Conservation (phyloP, 2,329 filamentous ascomycete species). For the Raffaelea deltoideospora region DNA sequence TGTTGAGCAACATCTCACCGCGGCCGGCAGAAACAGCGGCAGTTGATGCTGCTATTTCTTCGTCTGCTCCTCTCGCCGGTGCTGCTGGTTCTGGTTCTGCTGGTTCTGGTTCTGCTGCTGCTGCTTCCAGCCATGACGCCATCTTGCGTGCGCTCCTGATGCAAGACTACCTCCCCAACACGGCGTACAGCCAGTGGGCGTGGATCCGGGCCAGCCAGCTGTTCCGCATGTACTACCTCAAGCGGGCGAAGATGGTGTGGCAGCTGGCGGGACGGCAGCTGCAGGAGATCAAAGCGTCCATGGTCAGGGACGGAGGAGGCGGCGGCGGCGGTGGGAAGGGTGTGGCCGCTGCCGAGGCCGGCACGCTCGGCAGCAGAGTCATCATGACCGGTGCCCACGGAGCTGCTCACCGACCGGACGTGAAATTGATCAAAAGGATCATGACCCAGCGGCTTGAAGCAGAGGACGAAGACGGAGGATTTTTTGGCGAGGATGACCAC, state of each 20-base stretch:
- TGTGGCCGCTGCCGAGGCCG: too few relatives aligned
- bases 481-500: too few relatives aligned
- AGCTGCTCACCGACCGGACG: too few relatives aligned
- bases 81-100: too few relatives aligned
- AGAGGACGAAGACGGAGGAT: too few relatives aligned
- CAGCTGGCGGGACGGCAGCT: conserved; percentile 32
- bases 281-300: conserved; percentile 26
- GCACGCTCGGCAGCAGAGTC: conserved; percentile 13
- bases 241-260: conserved; percentile 24
- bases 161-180: conserved; percentile 11
- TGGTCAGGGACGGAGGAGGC: not conserved
- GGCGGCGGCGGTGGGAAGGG: conserved; percentile 4
- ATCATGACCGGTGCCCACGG: too few relatives aligned
- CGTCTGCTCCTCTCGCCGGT: not conserved
- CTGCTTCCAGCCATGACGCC: conserved; percentile 9
- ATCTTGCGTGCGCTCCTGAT: conserved; percentile 19
- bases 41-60: not conserved
- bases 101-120: too few relatives aligned
- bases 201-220: conserved; percentile 33
- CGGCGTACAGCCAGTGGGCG: conserved; percentile 25
- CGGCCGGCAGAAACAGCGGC: conserved; percentile 4
- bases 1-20: conserved; percentile 24
- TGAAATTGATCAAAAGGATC: too few relatives aligned
- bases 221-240: conserved; percentile 23
- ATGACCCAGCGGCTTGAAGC: too few relatives aligned